These are phyloP conservation scores for Nakazawaea ishiwadae DNA, from an alignment of 805 yeast species.

Conservation along the genomic window DNA sequence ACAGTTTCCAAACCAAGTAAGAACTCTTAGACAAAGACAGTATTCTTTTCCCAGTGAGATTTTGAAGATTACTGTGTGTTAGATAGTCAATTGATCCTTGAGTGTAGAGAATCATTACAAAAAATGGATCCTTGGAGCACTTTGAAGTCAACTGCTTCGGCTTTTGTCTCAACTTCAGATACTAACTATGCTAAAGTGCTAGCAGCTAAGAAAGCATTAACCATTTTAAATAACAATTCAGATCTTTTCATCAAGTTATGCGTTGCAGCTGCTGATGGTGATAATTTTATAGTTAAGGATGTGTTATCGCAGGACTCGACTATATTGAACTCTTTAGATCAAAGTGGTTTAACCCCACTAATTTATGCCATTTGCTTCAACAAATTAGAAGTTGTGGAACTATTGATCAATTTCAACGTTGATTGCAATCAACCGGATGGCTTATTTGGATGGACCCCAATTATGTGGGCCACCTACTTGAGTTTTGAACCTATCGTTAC, in stretches of 20 bases:
- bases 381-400: slow-evolving; percentile 42
- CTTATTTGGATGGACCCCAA: slow-evolving; percentile 54
- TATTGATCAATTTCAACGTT: slow-evolving; percentile 36
- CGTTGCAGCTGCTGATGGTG: slow-evolving; percentile 35
- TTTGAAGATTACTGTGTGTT: too few relatives aligned
- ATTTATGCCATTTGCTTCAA: slow-evolving; percentile 55
- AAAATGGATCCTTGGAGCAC: slow-evolving; percentile 27
- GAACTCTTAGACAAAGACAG: too few relatives aligned
- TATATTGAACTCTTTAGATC: slow-evolving; percentile 25
- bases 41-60: too few relatives aligned
- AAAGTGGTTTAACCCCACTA: slow-evolving; percentile 40
- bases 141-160: slow-evolving; percentile 16
- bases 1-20: too few relatives aligned
- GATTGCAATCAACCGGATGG: slow-evolving; percentile 50
- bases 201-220: slow-evolving; percentile 32
- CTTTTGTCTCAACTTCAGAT: slow-evolving; percentile 20
- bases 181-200: slow-evolving; percentile 25
- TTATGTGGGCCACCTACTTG: slow-evolving; percentile 83
- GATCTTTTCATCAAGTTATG: slow-evolving; percentile 30
- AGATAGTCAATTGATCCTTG: too few relatives aligned
- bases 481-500: slow-evolving; percentile 52
- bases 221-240: slow-evolving; percentile 22
- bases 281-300: slow-evolving; percentile 23
- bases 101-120: too few relatives aligned
- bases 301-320: slow-evolving; percentile 19